A percentile compares a stretch with the other conserved stretches of the same genome.
phyloP scores from a whole-genome alignment of 2,329 filamentous ascomycete genomes.

The Lithohypha guttulata region DNA sequence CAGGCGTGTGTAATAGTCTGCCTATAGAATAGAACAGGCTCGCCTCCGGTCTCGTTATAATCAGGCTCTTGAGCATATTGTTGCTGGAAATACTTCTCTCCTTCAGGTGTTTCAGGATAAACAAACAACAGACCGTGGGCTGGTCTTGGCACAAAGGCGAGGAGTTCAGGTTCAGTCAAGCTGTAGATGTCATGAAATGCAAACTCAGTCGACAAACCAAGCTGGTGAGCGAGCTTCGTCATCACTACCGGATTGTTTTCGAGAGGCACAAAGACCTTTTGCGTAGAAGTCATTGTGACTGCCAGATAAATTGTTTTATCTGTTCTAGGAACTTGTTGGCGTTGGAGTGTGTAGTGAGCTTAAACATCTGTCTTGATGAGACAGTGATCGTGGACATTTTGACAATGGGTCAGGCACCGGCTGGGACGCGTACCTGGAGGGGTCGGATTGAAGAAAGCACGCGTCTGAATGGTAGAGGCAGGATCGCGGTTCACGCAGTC shows the following conservation, averaged over 20 bases:
- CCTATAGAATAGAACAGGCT: conserved; percentile 48
- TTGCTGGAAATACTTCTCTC: conserved; percentile 29
- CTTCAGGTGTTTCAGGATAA: conserved; percentile 27
- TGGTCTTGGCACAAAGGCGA: conserved; percentile 42
- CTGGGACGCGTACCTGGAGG: no score
- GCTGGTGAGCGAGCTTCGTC: conserved; percentile 37
- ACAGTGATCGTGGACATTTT: no score
- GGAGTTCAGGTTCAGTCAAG: conserved; percentile 39
- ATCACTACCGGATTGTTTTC: conserved; percentile 50
- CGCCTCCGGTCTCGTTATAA: conserved; percentile 39
- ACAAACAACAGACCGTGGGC: conserved; percentile 46
- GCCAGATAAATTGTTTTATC: background rate
- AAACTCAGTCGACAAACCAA: conserved; percentile 38
- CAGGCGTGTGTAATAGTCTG: conserved; percentile 49
- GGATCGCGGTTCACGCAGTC: no score
- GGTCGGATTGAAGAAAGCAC: no score
- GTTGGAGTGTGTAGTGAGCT: no score
- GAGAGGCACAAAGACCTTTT: conserved; percentile 11
- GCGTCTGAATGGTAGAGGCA: no score
- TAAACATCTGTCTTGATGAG: no score
- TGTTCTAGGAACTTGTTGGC: no score
- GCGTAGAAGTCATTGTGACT: background rate
- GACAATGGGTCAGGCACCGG: no score
- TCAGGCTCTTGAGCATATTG: conserved; percentile 30
- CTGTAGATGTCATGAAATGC: conserved; percentile 46